Conservation (phyloP, 305 asterid genomes). For the Fraxinus sp. region DNA sequence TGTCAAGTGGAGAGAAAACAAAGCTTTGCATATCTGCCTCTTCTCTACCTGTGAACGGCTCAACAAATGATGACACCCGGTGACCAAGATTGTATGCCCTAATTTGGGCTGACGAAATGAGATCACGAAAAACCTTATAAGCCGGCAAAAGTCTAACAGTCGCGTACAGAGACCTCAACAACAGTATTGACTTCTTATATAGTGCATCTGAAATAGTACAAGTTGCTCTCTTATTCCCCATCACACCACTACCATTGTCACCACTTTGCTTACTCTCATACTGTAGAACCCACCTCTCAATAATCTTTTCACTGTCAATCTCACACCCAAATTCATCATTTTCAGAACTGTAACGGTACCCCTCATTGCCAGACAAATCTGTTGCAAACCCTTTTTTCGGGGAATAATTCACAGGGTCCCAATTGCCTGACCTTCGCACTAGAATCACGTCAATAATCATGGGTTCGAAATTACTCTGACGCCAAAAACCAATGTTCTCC, state of each 20-base stretch:
- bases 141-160: conserved; percentile 84
- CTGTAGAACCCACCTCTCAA: conserved; percentile 87
- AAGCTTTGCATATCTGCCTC: conserved; percentile 83
- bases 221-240: conserved; percentile 53
- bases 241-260: conserved; percentile 32
- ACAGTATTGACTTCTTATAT: conserved; percentile 64
- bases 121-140: conserved; percentile 72
- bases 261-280: conserved; percentile 64
- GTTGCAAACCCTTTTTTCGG: conserved; percentile 32
- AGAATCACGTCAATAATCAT: conserved; percentile 76
- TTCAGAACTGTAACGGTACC: conserved; percentile 44
- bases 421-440: conserved; percentile 47
- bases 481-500: conserved; percentile 79
- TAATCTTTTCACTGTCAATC: conserved; percentile 52
- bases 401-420: conserved; percentile 60
- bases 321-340: conserved; percentile 51
- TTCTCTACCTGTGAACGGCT: conserved; percentile 75
- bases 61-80: conserved; percentile 73
- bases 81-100: conserved; percentile 60
- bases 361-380: conserved; percentile 43
- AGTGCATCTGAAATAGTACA: conserved; percentile 49
- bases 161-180: conserved; percentile 72
- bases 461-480: conserved; percentile 78
- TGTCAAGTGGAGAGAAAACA: conserved; percentile 68
- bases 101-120: conserved; percentile 60